Percentiles rank a stretch among this genome's conserved stretches.
Evolutionary conservation across 352 stramenopile genomes (phyloP).

Genomic region (Plasmopara viticola): DNA sequence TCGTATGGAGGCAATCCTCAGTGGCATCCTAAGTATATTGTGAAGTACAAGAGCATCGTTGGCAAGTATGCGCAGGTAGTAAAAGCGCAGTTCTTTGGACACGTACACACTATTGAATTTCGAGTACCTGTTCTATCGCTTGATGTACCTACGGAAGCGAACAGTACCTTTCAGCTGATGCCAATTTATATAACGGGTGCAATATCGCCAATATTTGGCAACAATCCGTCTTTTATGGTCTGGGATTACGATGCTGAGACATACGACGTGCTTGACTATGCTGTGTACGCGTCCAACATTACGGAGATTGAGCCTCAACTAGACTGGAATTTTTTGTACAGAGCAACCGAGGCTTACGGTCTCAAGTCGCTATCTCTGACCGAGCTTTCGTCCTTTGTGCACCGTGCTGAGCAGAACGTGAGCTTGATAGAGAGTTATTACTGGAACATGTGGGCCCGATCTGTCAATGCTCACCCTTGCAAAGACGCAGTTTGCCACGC

Average conservation of each 20-base stretch:
- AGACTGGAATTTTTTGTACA: conserved; percentile 56
- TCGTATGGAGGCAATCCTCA: conserved; percentile 85
- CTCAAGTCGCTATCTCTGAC: conserved; percentile 40
- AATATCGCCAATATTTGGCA: conserved; percentile 87
- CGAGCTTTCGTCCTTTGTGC: conserved; percentile 39
- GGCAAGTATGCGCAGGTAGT: conserved; percentile 61
- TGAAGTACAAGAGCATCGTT: conserved; percentile 77
- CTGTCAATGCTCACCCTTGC: conserved; percentile 41
- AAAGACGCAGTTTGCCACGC: conserved; percentile 38
- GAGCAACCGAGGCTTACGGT: conserved; percentile 51
- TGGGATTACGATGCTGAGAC: conserved; percentile 74
- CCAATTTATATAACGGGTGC: conserved; percentile 82
- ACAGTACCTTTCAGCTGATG: conserved; percentile 28
- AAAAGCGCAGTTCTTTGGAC: conserved; percentile 89
- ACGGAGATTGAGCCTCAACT: conserved; percentile 40
- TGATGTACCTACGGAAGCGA: conserved; percentile 11
- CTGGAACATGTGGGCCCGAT: conserved; percentile 81
- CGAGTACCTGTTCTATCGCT: conserved; percentile 42
- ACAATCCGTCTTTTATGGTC: conserved; percentile 90
- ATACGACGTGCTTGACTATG: conserved; percentile 73
- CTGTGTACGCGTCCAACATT: conserved; percentile 74
- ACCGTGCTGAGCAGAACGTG: conserved; percentile 40
- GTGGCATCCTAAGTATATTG: conserved; percentile 86
- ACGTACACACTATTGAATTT: conserved; percentile 91
- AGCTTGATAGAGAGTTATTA: conserved; percentile 68